Percentiles rank a stretch among this genome's conserved stretches.
phyloP scores from a whole-genome alignment of 495 filamentous ascomycete genomes.

The Tuber umbilicatum region DNA sequence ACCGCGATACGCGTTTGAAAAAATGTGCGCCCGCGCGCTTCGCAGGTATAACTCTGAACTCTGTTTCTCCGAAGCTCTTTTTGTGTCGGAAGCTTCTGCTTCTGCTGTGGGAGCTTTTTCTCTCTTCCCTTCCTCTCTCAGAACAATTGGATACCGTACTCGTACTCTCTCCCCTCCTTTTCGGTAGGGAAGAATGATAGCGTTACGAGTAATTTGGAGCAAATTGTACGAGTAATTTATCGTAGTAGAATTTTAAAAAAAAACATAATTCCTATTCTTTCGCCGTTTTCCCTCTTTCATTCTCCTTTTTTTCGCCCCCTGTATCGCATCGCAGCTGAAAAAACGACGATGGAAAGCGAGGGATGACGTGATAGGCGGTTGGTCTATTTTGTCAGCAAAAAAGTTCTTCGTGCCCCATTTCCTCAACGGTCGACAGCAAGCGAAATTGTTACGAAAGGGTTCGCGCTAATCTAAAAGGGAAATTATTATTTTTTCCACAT shows the following conservation, averaged over 20 bases:
- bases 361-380: neutral
- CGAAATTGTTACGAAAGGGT: neutral
- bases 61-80: neutral
- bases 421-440: neutral
- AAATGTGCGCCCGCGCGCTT: neutral
- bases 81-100: neutral
- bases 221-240: neutral
- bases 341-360: neutral
- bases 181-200: neutral
- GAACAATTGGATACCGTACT: neutral
- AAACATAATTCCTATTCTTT: neutral
- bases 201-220: neutral
- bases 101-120: neutral
- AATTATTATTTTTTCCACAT: neutral
- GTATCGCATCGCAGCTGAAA: neutral
- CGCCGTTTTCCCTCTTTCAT: neutral
- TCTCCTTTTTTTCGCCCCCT: neutral
- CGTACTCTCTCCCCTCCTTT: neutral
- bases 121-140: neutral
- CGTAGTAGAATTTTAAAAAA: neutral
- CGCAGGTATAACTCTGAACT: neutral
- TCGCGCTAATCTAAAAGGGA: neutral
- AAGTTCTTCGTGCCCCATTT: neutral
- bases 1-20: conserved; percentile 4
- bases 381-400: neutral